These are phyloP conservation scores for Rhizopogon rudus DNA, from an alignment of 768 basidiomycete species.

Conservation along the genomic window DNA sequence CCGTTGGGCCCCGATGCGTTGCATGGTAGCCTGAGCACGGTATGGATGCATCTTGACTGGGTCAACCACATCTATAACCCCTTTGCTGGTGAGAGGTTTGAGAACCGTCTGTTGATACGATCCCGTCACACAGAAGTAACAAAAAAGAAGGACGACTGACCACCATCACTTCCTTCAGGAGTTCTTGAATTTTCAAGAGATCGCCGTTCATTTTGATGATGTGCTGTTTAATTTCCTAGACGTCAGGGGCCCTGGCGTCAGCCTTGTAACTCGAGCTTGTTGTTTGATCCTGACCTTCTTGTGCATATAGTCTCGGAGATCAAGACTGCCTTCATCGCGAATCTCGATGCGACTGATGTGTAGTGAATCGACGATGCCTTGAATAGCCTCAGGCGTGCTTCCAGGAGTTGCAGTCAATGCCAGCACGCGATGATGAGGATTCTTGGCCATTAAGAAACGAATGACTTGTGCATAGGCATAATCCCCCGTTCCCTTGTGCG, in stretches of 20 bases:
- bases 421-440: slow-evolving; percentile 87
- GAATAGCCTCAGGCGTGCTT: slow-evolving; percentile 78
- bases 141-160: slow-evolving; percentile 34
- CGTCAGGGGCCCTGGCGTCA: neutral
- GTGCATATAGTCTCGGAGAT: slow-evolving; percentile 81
- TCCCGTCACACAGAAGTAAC: slow-evolving; percentile 1
- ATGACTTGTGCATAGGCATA: slow-evolving; percentile 90
- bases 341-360: slow-evolving; percentile 97
- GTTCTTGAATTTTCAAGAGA: slow-evolving; percentile 59
- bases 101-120: slow-evolving; percentile 23
- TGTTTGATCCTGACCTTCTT: slow-evolving; percentile 57
- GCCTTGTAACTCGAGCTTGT: neutral
- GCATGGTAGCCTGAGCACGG: slow-evolving; percentile 41
- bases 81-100: slow-evolving; percentile 29
- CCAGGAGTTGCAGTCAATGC: slow-evolving; percentile 97
- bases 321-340: slow-evolving; percentile 84
- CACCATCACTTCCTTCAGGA: slow-evolving; percentile 69
- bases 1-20: slow-evolving; percentile 32
- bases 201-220: slow-evolving; percentile 69
- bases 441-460: slow-evolving; percentile 88
- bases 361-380: slow-evolving; percentile 83
- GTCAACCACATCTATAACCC: slow-evolving; percentile 48
- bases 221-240: slow-evolving; percentile 71
- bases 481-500: slow-evolving; percentile 89
- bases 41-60: slow-evolving; percentile 67